Conservation (phyloP, 805 yeast species). For the Yamadazyma tumulicola region DNA sequence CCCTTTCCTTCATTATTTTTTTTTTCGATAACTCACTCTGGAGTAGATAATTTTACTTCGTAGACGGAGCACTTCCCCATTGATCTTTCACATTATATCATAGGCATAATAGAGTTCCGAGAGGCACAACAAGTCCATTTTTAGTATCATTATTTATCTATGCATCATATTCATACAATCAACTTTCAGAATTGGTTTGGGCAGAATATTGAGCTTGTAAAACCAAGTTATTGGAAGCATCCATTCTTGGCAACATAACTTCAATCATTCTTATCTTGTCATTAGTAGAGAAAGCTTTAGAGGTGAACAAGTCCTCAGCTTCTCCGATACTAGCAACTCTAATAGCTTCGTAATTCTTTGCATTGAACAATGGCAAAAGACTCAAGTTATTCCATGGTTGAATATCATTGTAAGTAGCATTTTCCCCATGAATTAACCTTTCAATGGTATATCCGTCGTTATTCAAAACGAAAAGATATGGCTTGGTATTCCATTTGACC, state of each 20-base stretch:
- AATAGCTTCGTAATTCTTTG: constrained; percentile 50
- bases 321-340: constrained; percentile 57
- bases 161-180: not conserved
- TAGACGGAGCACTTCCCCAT: too few species aligned
- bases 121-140: too few species aligned
- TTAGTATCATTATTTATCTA: too few species aligned
- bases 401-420: constrained; percentile 61
- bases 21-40: too few species aligned
- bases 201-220: constrained; percentile 35
- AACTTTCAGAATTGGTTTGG: constrained; percentile 18
- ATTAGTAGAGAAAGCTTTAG: constrained; percentile 48
- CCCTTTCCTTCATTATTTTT: too few species aligned
- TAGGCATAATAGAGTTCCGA: too few species aligned
- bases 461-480: constrained; percentile 66
- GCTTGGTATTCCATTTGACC: constrained; percentile 63
- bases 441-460: constrained; percentile 76
- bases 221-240: constrained; percentile 62
- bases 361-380: constrained; percentile 58
- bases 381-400: constrained; percentile 67
- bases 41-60: too few species aligned
- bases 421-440: constrained; percentile 67
- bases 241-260: constrained; percentile 65
- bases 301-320: constrained; percentile 47
- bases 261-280: constrained; percentile 64
- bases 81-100: too few species aligned